Evolutionary conservation across 164 flowering plant genomes (phyloP), one percentile per base, ranked within the genome.

Genomic region (Magnolia sinica): DNA sequence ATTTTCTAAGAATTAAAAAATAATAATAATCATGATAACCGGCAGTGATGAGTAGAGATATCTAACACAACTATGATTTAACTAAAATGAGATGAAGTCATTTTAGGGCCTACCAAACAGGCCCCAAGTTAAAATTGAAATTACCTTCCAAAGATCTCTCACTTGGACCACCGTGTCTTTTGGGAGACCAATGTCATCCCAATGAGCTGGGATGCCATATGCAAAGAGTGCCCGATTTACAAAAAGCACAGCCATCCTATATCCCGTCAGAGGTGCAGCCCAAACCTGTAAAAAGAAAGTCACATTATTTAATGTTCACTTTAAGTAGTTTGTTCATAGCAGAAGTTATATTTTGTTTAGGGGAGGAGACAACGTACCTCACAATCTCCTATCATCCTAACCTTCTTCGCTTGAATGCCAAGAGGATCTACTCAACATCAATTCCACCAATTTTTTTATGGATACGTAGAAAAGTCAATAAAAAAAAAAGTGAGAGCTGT

Each of bases 341-440:
- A 49, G n/a, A 10, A 16, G 11, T 14, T 31, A 29, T 14, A 31
- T 7, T 22, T 18, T 68, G 3, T 68, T 6, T 31, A 7, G 7
- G 22, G 18, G 0, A 69, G 16, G 18, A 61, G 7, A 23, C 16
- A 45, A 71, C 78, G 74, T 89, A 93, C 96, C 96, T 91, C 96
- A 8, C 74, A 73, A 76, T 87, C 89, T 22, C 92, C 93, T 76
- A 87, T 89, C 82, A 76, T 81, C 61, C 95, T 77, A 74, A 91
- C 91, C 83, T 92, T 92, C 80, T 89, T 91, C 0, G 92, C 96
- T 78, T 92, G 95, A 68, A 90, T 85, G 64, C 96, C 98, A 37
- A 87, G 89, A 16, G 84, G 77, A 83, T 93, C 94, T 91, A 74
- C 68, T 50, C 64, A 59, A 29, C 71, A 73, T 71, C 7, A 37